Base-by-base conservation (phyloP, 108 stramenopile genomes). In the Cyclotella atomus region DNA sequence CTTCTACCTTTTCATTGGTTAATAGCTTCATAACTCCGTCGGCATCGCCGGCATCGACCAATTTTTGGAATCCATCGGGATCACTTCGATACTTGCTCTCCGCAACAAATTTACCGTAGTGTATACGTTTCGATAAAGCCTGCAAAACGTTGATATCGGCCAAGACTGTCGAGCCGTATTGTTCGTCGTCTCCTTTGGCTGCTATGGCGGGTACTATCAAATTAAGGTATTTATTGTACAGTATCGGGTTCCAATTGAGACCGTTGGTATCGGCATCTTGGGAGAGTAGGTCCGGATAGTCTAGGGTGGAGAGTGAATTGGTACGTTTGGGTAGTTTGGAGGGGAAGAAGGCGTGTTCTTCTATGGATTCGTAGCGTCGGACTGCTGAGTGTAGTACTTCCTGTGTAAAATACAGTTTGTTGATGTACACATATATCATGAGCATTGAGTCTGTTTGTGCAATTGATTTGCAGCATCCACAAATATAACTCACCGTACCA, bases 71-170 rank as follows among this genome's bases (percentile, higher is more conserved):
- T 60, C 81, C 91, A 38, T 90, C 84, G n/a, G 95, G 93, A 73
- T 96, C 89, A 30, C 65, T 70, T 67, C 85, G 79, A 73, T 92
- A 98, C 76, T 99, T 99, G 76, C 85, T 85, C 90, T 99, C 98
- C 0, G 97, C 98, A 1, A 98, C 98, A 79, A 98, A 98, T 70
- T 98, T 98, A 27, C 99, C 99, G 57, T 94, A 97, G 71, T 99
- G 99, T 32, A 98, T 91, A 54, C 99, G 83, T 56, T 91, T 87
- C 25, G 85, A 87, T 28, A 99, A 71, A 9, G 98, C 98, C 70
- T 98, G 97, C 44, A 97, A 67, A 17, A 85, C 85, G 0, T 91
- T 91, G 67, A 98, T 94, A 73, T 99, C 99, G 36, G 82, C 70
- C 21, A 98, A 59, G 17, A 95, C 94, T 0, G 90, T 87, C 14